A percentile compares a stretch with the other conserved stretches of the same genome.
Conservation (phyloP, 2,329 filamentous ascomycete species). For the Botrytis elliptica region DNA sequence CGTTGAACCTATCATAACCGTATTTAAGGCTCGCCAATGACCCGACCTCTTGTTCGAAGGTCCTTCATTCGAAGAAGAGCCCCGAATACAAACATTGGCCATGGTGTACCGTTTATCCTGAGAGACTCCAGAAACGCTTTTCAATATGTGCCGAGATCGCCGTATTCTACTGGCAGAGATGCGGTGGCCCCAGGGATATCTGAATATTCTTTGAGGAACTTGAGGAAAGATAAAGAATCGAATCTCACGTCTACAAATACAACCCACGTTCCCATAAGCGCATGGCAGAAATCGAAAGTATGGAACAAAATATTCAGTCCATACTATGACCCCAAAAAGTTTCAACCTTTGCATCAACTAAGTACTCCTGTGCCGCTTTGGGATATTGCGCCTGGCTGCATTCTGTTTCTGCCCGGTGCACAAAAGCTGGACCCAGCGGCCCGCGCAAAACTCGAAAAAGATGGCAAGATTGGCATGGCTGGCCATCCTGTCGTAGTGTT, state of each 20-base stretch:
- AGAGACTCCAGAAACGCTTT: neutral
- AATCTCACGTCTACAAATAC: neutral
- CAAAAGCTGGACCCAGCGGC: neutral
- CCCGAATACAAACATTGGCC: neutral
- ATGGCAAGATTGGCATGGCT: neutral
- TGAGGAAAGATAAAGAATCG: neutral
- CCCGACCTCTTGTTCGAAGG: neutral
- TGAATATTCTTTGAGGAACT: too few species aligned
- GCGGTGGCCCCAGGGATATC: neutral
- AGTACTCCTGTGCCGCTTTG: slow-evolving; percentile 14
- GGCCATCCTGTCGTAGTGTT: slow-evolving; percentile 9
- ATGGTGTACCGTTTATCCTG: neutral
- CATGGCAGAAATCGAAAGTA: slow-evolving; percentile 15
- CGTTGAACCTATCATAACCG: neutral
- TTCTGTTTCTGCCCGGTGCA: neutral
- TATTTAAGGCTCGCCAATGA: neutral
- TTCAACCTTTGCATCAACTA: fast-evolving
- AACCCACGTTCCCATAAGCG: neutral
- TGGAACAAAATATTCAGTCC: slow-evolving; percentile 16
- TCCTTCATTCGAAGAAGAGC: neutral
- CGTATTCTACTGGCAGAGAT: neutral
- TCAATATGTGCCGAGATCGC: neutral
- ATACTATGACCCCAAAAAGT: neutral
- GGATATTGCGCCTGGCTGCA: slow-evolving; percentile 17
- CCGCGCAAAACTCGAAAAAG: neutral